Base-by-base conservation (phyloP, 2,329 filamentous ascomycete genomes). In the Aureobasidium sp. region DNA sequence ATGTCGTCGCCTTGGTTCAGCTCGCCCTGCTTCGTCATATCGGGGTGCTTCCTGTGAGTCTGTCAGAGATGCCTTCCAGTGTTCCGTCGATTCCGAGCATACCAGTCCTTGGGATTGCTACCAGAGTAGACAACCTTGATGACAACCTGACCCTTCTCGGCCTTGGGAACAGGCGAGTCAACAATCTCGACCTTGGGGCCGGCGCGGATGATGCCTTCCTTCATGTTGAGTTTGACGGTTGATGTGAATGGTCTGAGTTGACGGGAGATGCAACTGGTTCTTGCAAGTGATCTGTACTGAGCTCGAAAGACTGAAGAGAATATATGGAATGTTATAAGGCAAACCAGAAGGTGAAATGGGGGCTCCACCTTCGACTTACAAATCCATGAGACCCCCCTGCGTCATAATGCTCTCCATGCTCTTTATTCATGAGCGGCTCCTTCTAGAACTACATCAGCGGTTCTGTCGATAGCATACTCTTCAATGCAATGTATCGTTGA, bases 1-100 rank as follows among this genome's bases (percentile, higher is more conserved):
- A 73, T 71, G 42, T 74, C 72, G 45, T 74, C 72, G 62, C 72
- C 72, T 57, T 70, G 68, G 53, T 67, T 67, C 27, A 58, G 56
- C 31, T 66, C 63, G 29, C 58, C 54, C 33, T 70, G 47, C 65
- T 53, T 15, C 45, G 63, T 64, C 40, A 65, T 61, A 19, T 65
- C 64, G 14, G 64, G 67, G n/a, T 65, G 59, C 48, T 67, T 67
- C 68, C 60, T 65, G 44, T 9, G 7, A 4, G 11, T 9, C 4
- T 29, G 12, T 62, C 31, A 62, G 60, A 33, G 33, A 11, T 27
- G 8, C 9, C 22, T 11, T 19, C 31, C 17, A 7, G 15, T 5
- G 17, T 2, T 15, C 8, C 2, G 17, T 9, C 22, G 2, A 6
- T 14, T 35, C 37, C 27, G 9, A 14, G 19, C 59, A n/a, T 60